Base-by-base conservation (phyloP, 129 eudicot species). In the Helichrysum umbraculigerum region DNA sequence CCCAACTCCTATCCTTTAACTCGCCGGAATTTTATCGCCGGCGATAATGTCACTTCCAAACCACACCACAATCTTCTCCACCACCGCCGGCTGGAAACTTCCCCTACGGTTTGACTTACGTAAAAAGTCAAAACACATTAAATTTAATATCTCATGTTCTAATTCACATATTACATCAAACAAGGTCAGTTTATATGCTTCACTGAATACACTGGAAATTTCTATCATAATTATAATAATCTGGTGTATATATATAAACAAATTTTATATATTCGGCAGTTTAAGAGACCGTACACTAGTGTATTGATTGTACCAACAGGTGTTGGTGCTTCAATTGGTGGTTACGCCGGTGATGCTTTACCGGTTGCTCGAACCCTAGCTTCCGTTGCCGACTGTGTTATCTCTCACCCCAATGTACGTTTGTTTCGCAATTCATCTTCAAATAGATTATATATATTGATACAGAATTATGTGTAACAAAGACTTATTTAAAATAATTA, bases 301-400 rank as follows among this genome's bases (percentile, higher is more conserved):
- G 99, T 91, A 71, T 84, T 94, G 89, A 94, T 94, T 68, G 99
- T 94, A 70, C 99, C 99, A 4, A 94, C 99, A 6, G 99, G 99
- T 29, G 86, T 94, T 14, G 99, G 99, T 17, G 99, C 99, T 8
- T 83, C 93, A 4, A 91, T 94, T 37, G 99, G 99, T 41, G 99
- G 99, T 60, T 94, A 84, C 75, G 99, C 99, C 56, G 99, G 99
- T 17, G 99, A 94, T 79, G 99, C 99, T 81, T 73, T 94, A 84
- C 99, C 99, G 3, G 96, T 91, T 32, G 99, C 92, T 58, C 91
- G 99, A 34, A 90, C 97, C 65, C 90, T 94, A 33, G 83, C 99
- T 70, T 87, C 99, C 22, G 89, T 94, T 17, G 97, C 88, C n/a
- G 99, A 94, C 34, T 94, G 92, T 70, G 92, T 94, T 75, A 91